Evolutionary conservation across 2,329 filamentous ascomycete species (phyloP), one percentile per base, ranked within the genome.

Genomic region (Paraphaeosphaeria sporulosa): DNA sequence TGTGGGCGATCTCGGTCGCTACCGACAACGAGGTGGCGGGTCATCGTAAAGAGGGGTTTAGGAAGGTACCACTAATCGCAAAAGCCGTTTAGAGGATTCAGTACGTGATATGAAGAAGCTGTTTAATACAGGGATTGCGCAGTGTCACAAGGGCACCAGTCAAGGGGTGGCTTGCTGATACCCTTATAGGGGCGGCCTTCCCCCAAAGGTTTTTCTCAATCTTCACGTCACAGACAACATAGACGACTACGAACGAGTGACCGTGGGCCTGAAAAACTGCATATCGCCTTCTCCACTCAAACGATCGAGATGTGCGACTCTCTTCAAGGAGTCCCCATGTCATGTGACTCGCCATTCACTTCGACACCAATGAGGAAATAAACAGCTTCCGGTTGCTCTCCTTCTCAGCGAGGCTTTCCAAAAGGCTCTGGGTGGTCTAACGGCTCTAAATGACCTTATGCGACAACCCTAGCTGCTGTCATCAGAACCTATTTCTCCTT

Each of bases 61-160:
- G 51, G 38, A 44, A 21, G 34, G 19, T 25, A 12, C 30, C 9
- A 10, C 13, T 19, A 10, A 1, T 32, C 10, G 43, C 56, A 15
- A 49, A 58, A 59, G 50, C 50, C 44, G 46, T 49, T 7, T 59
- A 59, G 49, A n/a, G 42, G 9, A n/a, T n/a, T 52, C 13, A 32
- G 19, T 17, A 44, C 34, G 36, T 15, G 12, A n/a, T 1, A 15
- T 1, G 13, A 25, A 47, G 47, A 56, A 48, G 15, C 43, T 44
- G 38, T 42, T n/a, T 57, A 57, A 57, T 51, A 47, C 55, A 51
- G 46, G 38, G 23, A n/a, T 15, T 30, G 8, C 30, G 15, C 12
- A 23, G 6, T 40, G 17, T 52, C 19, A 40, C 42, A 8, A 15
- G 7, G 34, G 15, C 15, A 38, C 32, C 48, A 23, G 48, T 44